A percentile compares a stretch with the other conserved stretches of the same genome.
Conservation (phyloP, 2,329 filamentous ascomycete genomes). For the Drechslerella dactyloides region DNA sequence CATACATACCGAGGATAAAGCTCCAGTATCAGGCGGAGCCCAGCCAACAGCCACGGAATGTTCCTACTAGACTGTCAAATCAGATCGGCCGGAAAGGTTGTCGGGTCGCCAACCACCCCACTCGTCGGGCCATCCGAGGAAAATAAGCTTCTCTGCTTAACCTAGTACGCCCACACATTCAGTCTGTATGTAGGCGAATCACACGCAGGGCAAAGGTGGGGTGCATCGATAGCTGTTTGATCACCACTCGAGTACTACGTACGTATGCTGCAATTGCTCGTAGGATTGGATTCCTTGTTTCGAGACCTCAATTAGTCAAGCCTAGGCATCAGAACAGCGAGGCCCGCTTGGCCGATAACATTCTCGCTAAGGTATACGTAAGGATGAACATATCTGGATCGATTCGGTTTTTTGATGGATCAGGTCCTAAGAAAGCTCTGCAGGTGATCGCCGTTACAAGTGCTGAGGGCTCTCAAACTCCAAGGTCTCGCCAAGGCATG, state of each 20-base stretch:
- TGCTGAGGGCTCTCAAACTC: background rate
- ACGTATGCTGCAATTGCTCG: no score
- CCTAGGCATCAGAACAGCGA: no score
- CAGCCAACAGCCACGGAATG: slow-evolving; percentile 11
- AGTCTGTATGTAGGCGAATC: background rate
- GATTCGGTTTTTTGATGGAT: slow-evolving; percentile 9
- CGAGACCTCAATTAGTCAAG: no score
- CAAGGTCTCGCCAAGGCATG: background rate
- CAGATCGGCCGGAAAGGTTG: slow-evolving; percentile 32
- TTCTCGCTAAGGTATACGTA: no score
- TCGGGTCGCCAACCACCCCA: slow-evolving; percentile 4
- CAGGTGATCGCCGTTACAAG: slow-evolving; percentile 34
- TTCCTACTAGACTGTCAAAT: slow-evolving; percentile 19
- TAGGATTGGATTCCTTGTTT: no score
- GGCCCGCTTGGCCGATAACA: no score
- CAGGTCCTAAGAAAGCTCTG: background rate
- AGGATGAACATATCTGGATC: background rate
- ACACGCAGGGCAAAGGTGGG: no score
- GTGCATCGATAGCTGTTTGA: slow-evolving; percentile 10
- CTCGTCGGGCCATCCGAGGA: slow-evolving; percentile 23
- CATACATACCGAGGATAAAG: slow-evolving; percentile 6
- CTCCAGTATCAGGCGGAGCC: slow-evolving; percentile 32
- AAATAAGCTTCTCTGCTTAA: background rate
- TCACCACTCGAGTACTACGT: no score
- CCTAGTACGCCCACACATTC: background rate